Conservation (phyloP, 768 basidiomycete genomes). For the Mycena haematopus region DNA sequence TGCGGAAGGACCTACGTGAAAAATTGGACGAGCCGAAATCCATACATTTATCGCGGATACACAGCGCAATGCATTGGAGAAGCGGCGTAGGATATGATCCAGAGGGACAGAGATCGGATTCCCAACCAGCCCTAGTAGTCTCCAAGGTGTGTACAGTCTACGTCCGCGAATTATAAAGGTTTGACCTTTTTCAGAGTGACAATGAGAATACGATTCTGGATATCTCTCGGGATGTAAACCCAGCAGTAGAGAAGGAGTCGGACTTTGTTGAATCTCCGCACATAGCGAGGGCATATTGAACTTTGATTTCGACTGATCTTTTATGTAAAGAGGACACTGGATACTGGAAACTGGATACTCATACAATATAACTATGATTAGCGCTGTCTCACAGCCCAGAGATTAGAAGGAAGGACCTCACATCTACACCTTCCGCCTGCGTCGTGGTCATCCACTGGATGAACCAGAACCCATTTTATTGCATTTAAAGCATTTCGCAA, state of each 20-base stretch:
- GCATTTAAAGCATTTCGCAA: no score
- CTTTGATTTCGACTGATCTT: no score
- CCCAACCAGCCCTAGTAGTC: neutral
- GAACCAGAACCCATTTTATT: no score
- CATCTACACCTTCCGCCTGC: no score
- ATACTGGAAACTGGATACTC: no score
- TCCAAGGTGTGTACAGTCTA: conserved; percentile 4
- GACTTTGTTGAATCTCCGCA: neutral
- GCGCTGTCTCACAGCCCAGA: no score
- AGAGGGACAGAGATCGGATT: conserved; percentile 3
- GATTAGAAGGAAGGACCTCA: no score
- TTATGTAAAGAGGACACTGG: no score
- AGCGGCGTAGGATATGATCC: neutral
- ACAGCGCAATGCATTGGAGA: conserved; percentile 18
- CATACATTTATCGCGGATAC: conserved; percentile 49
- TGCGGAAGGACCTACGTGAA: conserved; percentile 48
- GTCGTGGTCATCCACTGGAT: no score
- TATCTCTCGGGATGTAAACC: neutral
- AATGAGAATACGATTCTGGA: conserved; percentile 1
- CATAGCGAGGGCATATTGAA: conserved; percentile 2
- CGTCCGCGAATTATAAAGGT: neutral
- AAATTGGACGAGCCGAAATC: conserved; percentile 44
- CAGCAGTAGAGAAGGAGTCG: neutral
- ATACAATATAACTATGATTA: no score
- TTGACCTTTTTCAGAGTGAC: conserved; percentile 5